A percentile compares a stretch with the other conserved stretches of the same genome.
Evolutionary conservation across 208 protist genomes (phyloP).

Genomic region (Phytomonas serpens): DNA sequence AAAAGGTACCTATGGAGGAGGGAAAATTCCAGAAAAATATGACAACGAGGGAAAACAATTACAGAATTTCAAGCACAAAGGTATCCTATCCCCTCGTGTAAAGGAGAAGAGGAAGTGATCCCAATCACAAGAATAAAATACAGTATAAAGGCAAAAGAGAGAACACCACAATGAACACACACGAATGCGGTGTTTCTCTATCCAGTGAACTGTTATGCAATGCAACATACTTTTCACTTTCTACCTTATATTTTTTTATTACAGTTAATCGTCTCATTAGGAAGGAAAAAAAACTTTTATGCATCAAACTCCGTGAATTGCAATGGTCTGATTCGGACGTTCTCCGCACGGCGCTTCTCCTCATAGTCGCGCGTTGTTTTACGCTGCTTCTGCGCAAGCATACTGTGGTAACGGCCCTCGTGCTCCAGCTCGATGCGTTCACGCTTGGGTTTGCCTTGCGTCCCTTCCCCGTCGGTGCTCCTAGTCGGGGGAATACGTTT

Average conservation of each 20-base stretch:
- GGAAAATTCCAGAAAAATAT: conserved; percentile 2
- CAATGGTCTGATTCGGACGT: conserved; percentile 42
- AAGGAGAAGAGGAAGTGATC: not conserved
- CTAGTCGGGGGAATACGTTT: conserved; percentile 24
- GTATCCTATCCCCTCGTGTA: not conserved
- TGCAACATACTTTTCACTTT: not conserved
- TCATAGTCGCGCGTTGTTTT: conserved; percentile 73
- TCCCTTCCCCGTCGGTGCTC: conserved; percentile 9
- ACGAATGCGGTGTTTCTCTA: not conserved
- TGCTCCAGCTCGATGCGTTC: conserved; percentile 66
- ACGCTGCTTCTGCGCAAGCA: conserved; percentile 70
- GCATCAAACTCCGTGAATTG: conserved; percentile 83
- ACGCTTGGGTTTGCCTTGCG: conserved; percentile 25
- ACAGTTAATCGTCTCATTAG: not conserved
- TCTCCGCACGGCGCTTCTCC: conserved; percentile 48
- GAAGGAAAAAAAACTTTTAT: conserved; percentile 10
- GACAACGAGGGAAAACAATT: not conserved
- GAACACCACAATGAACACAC: not conserved
- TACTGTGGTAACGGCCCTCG: conserved; percentile 66
- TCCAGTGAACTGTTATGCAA: not conserved
- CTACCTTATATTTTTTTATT: not conserved
- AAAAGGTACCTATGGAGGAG: not conserved
- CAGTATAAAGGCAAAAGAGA: conserved; percentile 8
- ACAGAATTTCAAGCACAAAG: not conserved
- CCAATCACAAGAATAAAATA: not conserved